phyloP scores from a whole-genome alignment of 371 early-diverging fungal species.

The Mortierella sp. region DNA sequence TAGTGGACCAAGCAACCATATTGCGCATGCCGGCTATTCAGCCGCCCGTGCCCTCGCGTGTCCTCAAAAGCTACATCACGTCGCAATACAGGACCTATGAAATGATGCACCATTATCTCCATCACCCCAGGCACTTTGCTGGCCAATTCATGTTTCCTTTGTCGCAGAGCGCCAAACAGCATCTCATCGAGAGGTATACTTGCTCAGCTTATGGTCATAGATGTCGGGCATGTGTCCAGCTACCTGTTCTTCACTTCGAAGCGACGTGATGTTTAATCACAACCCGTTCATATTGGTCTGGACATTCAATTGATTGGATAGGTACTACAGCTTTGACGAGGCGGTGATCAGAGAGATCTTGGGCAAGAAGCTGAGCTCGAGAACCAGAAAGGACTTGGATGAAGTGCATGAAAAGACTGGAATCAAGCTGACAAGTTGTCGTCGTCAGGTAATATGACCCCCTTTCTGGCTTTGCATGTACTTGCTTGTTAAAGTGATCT shows the following conservation, averaged over 20 bases:
- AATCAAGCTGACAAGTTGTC: slow-evolving; percentile 65
- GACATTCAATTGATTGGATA: slow-evolving; percentile 26
- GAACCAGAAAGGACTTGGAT: slow-evolving; percentile 64
- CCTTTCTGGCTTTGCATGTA: neutral
- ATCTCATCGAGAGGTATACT: slow-evolving; percentile 57
- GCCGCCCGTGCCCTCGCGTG: slow-evolving; percentile 44
- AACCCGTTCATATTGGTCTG: neutral
- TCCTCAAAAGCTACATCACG: slow-evolving; percentile 55
- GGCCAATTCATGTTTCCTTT: slow-evolving; percentile 58
- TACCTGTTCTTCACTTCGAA: neutral
- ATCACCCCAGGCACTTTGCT: slow-evolving; percentile 58
- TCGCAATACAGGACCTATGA: slow-evolving; percentile 59
- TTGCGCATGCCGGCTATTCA: slow-evolving; percentile 42
- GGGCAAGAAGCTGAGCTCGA: slow-evolving; percentile 65
- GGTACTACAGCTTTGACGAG: slow-evolving; percentile 72
- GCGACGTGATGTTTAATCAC: neutral
- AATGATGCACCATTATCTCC: slow-evolving; percentile 60
- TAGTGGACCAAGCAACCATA: slow-evolving; percentile 54
- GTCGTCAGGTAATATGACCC: slow-evolving; percentile 59
- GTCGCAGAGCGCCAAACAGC: slow-evolving; percentile 54
- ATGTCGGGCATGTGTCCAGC: neutral
- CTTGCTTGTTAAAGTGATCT: neutral
- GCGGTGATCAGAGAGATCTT: slow-evolving; percentile 66
- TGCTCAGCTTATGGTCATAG: neutral
- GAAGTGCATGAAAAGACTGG: slow-evolving; percentile 62